Evolutionary conservation across 2,329 filamentous ascomycete species (phyloP), one percentile per base, ranked within the genome.

Genomic region (Penicillium griseofulvum): DNA sequence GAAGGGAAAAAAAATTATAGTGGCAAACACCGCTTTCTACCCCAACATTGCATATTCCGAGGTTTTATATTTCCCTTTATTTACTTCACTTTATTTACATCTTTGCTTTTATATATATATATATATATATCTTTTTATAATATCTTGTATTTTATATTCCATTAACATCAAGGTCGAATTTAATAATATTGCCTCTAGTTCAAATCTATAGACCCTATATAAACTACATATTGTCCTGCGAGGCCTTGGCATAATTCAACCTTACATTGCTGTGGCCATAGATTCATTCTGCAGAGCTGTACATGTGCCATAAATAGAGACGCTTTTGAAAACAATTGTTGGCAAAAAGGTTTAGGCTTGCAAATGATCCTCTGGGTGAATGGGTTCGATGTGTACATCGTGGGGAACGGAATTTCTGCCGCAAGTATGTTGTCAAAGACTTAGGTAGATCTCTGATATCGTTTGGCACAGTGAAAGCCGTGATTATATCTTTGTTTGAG

Each of bases 1-100:
- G 52, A 54, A 50, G 48, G 48, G 49, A 60, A 65, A 65, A 65
- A 66, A 66, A 66, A 64, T 63, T 58, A 61, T 55, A 60, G 63
- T 62, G 63, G 63, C 64, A 64, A 65, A 39, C 44, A 55, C 43
- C 45, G 49, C 52, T 58, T 54, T 62, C 62, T 63, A 65, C 47
- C 36, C 37, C 43, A 55, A 43, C 38, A 49, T 41, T 26, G 24
- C 1, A 52, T 29, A 31, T 19, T 45, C 19, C 43, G 29, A 45
- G 19, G n/a, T 37, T 45, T 19, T 29, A 26, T 39, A 36, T 14
- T 28, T 5, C 1, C 11, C 16, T 12, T 1, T 12, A 26, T 16
- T 39, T 31, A 37, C 29, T 31, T 38, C 38, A 28, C 33, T n/a
- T 24, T 26, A 11, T 26, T 11, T 34, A 39, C 28, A 33, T 28